Evolutionary conservation across 768 basidiomycete genomes (phyloP).

Genomic region (Pleurotus citrinopileatus): DNA sequence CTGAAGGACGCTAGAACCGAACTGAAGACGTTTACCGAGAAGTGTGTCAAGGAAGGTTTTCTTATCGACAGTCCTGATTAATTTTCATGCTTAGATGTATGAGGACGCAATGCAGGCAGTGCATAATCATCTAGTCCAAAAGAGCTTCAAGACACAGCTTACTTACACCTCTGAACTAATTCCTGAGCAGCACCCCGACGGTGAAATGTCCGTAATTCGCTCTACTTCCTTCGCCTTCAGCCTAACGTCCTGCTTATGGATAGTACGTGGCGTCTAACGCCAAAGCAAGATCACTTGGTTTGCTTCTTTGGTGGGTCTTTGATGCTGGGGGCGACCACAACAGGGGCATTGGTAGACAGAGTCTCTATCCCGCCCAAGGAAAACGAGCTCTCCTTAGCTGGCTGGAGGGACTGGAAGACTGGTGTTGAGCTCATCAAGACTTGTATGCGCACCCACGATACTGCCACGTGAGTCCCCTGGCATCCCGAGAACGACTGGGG

Average conservation of each 20-base stretch:
- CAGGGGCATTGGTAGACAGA: conserved; percentile 48
- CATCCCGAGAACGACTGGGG: not conserved
- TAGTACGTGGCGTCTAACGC: conserved; percentile 71
- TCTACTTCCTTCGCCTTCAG: not conserved
- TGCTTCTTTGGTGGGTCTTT: conserved; percentile 94
- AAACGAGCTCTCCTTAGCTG: conserved; percentile 58
- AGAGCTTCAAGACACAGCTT: conserved; percentile 55
- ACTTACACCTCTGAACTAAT: conserved; percentile 82
- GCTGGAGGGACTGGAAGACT: conserved; percentile 76
- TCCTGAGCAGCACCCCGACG: conserved; percentile 45
- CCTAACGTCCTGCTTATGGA: conserved; percentile 1
- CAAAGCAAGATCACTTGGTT: conserved; percentile 94
- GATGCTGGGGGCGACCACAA: conserved; percentile 80
- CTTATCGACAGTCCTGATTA: not conserved
- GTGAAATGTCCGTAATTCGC: conserved; percentile 32
- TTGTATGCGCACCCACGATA: conserved; percentile 84
- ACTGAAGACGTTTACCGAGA: conserved; percentile 77
- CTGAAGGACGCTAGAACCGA: conserved; percentile 44
- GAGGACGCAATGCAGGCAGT: conserved; percentile 82
- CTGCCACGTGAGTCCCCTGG: conserved; percentile 62
- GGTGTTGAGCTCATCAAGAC: conserved; percentile 83
- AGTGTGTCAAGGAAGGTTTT: conserved; percentile 34
- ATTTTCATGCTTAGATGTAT: conserved; percentile 69
- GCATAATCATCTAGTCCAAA: conserved; percentile 68
- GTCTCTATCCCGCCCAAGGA: conserved; percentile 68